Percentiles rank a stretch among this genome's conserved stretches.
Evolutionary conservation across 108 stramenopile genomes (phyloP).

Genomic region (Cylindrotheca closterium): DNA sequence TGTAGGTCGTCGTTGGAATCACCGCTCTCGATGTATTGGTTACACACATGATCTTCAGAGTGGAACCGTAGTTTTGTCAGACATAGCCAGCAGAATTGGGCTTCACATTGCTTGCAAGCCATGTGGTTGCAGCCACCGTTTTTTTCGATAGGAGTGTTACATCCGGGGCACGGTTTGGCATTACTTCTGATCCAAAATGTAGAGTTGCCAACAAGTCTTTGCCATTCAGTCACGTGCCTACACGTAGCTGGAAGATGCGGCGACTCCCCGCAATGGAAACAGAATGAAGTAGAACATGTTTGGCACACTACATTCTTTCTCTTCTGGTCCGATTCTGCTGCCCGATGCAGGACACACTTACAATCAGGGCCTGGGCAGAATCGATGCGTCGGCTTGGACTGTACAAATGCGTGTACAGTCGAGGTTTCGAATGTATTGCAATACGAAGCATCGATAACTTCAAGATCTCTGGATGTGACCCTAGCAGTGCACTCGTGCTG

Average conservation of each 20-base stretch:
- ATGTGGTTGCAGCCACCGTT: conserved; percentile 64
- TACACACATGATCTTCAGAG: conserved; percentile 20
- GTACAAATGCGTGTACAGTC: conserved; percentile 12
- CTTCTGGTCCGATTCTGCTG: neutral
- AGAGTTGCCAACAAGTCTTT: conserved; percentile 11
- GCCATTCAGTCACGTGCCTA: conserved; percentile 20
- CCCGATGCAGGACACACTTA: conserved; percentile 4
- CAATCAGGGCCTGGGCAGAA: conserved; percentile 32
- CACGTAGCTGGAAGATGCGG: conserved; percentile 30
- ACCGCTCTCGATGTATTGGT: conserved; percentile 18
- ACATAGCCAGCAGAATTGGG: conserved; percentile 41
- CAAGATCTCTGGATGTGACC: conserved; percentile 8
- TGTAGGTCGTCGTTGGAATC: conserved; percentile 10
- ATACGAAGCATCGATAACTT: neutral
- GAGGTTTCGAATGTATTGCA: conserved; percentile 4
- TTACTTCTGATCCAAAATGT: conserved; percentile 40
- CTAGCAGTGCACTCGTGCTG: conserved; percentile 18
- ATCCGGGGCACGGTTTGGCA: conserved; percentile 54
- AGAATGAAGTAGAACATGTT: conserved; percentile 21
- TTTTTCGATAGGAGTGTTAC: conserved; percentile 53
- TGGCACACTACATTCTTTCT: conserved; percentile 9
- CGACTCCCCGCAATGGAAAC: conserved; percentile 25
- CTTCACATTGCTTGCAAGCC: conserved; percentile 24
- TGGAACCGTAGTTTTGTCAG: conserved; percentile 12
- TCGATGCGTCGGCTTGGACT: conserved; percentile 13